Conservation (phyloP, 345 rosid species). For the Eucalyptus erythrocorys region DNA sequence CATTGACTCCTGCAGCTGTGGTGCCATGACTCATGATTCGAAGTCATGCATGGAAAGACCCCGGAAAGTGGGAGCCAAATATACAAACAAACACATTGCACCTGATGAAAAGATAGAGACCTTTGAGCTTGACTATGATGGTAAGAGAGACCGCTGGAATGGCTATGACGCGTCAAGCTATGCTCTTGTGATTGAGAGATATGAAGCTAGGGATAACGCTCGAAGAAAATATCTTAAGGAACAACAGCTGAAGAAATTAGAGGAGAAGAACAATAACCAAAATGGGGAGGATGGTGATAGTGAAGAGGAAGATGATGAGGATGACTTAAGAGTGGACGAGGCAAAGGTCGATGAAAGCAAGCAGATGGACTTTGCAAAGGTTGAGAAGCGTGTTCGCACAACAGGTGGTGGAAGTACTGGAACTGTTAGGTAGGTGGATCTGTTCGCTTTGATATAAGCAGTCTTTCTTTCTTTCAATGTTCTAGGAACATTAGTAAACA, state of each 20-base stretch:
- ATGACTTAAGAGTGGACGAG: conserved; percentile 76
- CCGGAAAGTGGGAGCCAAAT: conserved; percentile 54
- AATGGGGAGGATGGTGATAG: conserved; percentile 26
- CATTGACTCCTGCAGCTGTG: conserved; percentile 33
- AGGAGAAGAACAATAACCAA: conserved; percentile 51
- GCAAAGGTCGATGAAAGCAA: conserved; percentile 87
- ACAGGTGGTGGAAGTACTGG: conserved; percentile 99
- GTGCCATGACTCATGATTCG: conserved; percentile 74
- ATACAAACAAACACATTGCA: conserved; percentile 66
- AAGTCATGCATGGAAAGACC: conserved; percentile 87
- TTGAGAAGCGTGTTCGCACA: conserved; percentile 95
- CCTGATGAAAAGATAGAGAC: conserved; percentile 79
- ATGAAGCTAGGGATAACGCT: conserved; percentile 78
- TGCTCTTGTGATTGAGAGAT: conserved; percentile 59
- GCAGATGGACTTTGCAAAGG: conserved; percentile 96
- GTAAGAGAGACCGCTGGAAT: conserved; percentile 87
- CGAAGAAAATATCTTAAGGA: conserved; percentile 62
- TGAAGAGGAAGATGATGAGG: conserved; percentile 70
- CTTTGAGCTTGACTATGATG: conserved; percentile 85
- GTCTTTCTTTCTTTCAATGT: background rate
- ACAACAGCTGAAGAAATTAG: conserved; percentile 72
- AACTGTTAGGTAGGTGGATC: conserved; percentile 60
- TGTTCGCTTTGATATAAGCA: background rate
- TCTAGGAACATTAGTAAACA: background rate
- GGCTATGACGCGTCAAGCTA: conserved; percentile 67